Evolutionary conservation across 2,329 filamentous ascomycete species (phyloP).

Genomic region (Leptographium radiaticola): DNA sequence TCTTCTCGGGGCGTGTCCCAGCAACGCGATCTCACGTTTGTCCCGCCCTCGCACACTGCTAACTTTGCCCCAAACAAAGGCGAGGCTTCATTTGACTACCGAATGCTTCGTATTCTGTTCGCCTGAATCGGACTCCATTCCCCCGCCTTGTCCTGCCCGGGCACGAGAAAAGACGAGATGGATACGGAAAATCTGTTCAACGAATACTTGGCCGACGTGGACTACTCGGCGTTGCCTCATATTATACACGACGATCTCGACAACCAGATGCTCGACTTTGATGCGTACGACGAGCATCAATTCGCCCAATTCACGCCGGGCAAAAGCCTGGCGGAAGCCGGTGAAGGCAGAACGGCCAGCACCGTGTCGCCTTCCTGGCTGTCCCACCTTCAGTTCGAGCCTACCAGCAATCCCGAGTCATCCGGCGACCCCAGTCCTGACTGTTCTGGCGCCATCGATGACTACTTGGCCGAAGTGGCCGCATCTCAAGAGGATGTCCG

Average conservation of each 20-base stretch:
- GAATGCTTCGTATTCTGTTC: too few species aligned
- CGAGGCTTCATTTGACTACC: too few species aligned
- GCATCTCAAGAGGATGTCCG: neutral
- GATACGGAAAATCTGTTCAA: neutral
- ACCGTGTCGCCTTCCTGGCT: neutral
- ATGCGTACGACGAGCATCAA: neutral
- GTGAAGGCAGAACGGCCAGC: neutral
- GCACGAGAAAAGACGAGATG: neutral
- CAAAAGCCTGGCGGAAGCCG: neutral
- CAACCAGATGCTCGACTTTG: neutral
- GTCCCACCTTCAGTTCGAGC: neutral
- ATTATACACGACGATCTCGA: neutral
- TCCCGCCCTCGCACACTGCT: too few species aligned
- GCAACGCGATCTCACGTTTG: too few species aligned
- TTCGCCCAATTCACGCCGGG: neutral
- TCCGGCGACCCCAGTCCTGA: neutral
- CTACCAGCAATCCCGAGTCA: neutral
- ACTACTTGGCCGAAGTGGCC: neutral
- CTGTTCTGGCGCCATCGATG: neutral
- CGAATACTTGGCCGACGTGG: neutral
- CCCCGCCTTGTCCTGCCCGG: too few species aligned
- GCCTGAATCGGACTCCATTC: too few species aligned
- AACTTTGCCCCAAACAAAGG: too few species aligned
- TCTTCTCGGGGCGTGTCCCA: too few species aligned
- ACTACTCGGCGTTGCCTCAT: neutral